Evolutionary conservation across 345 rosid genomes (phyloP).

Genomic region (Triadica sebifera): DNA sequence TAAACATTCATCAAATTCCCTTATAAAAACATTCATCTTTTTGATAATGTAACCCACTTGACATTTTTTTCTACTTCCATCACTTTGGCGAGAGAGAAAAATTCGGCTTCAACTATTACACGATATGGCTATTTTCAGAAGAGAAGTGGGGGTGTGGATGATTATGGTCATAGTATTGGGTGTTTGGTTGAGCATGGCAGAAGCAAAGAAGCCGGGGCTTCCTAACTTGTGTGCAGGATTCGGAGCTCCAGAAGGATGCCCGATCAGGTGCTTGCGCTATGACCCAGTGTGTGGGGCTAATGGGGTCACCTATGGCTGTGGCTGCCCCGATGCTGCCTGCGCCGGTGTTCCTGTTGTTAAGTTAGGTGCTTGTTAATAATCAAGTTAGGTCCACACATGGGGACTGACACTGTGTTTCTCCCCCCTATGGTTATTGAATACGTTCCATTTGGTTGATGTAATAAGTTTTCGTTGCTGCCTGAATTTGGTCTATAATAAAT

Average conservation of each 20-base stretch:
- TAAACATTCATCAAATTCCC: too few relatives aligned
- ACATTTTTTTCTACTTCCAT: too few relatives aligned
- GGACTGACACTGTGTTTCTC: too few relatives aligned
- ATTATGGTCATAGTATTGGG: background rate
- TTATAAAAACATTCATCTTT: too few relatives aligned
- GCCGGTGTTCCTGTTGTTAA: constrained; percentile 21
- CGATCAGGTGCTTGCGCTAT: constrained; percentile 15
- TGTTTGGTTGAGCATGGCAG: background rate
- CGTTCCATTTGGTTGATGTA: too few relatives aligned
- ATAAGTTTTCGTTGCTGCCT: too few relatives aligned
- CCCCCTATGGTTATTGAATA: too few relatives aligned
- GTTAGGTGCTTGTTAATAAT: constrained; percentile 15
- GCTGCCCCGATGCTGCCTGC: constrained; percentile 32
- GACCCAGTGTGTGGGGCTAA: constrained; percentile 30
- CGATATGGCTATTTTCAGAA: background rate
- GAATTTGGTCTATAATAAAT: too few relatives aligned
- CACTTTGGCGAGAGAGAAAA: too few relatives aligned
- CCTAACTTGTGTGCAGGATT: constrained; percentile 13
- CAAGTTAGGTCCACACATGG: too few relatives aligned
- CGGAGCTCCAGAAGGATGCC: background rate
- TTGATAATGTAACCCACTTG: too few relatives aligned
- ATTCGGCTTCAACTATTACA: too few relatives aligned
- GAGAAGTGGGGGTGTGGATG: background rate
- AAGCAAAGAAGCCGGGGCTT: background rate
- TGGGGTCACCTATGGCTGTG: constrained; percentile 29